Evolutionary conservation across 768 basidiomycete genomes (phyloP), one percentile per base, ranked within the genome.

Genomic region (Lepiota brunneoincarnata): DNA sequence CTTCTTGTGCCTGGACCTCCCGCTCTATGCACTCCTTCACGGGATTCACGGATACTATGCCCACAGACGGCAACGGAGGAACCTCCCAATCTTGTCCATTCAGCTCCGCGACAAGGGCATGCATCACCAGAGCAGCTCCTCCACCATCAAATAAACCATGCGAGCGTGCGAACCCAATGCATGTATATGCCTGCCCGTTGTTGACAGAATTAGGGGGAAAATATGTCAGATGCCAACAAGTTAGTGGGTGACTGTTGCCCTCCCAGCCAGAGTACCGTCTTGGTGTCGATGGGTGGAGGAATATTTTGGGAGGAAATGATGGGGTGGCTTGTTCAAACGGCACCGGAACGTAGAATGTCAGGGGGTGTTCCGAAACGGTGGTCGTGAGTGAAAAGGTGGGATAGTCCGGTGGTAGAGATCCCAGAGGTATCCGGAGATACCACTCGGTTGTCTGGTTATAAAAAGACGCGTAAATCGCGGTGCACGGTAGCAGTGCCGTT

Each of bases 71-170:
- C 14, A 65, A 56, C 3, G 69, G 61, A 2, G 76, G 75, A 6
- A 67, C 62, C 12, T 54, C 46, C 75, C 76, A 77, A 21, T 69
- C 63, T 17, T 63, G 43, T 0, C 71, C 69, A 2, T 59, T 65
- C 61, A 76, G 64, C 54, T 78, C 76, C 6, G 72, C 68, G 7
- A 71, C 64, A 9, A 78, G 62, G 6, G 75, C 75, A 24, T 63
- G 64, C 57, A 74, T 63, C 23, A 78, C 58, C 6, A 62, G 53
- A 9, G 71, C 63, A 12, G 72, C 73, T 17, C 74, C 75, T 23
- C 69, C 61, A 24, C 71, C 76, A 49, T 77, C 75, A 44, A 77
- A 74, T 5, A 76, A 56, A 1, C 74, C 75, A 60, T 75, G 75
- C 15, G 68, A 72, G 21, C 71, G 65, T 15, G 74, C 63, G 56